Evolutionary conservation across 2,329 filamentous ascomycete species (phyloP).

Genomic region (Drechslerella coelobrocha): DNA sequence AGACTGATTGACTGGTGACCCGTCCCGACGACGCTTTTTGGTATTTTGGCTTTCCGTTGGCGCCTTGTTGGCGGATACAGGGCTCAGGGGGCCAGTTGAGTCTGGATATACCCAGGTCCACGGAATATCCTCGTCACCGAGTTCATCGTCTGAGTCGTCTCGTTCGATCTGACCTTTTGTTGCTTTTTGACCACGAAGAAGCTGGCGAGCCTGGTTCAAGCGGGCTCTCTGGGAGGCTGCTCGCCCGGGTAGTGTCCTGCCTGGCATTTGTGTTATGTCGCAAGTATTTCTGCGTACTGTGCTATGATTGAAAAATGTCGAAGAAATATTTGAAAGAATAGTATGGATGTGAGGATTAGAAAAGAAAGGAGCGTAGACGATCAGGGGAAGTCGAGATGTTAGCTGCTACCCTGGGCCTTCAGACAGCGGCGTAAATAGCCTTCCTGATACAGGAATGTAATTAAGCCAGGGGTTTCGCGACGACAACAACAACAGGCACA

Average conservation of each 20-base stretch:
- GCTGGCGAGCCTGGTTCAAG: constrained; percentile 61
- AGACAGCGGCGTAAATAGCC: constrained; percentile 37
- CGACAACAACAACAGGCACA: constrained; percentile 25
- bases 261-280: constrained; percentile 25
- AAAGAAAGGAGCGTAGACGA: not conserved
- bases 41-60: constrained; percentile 31
- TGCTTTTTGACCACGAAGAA: constrained; percentile 58
- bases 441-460: constrained; percentile 43
- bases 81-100: constrained; percentile 18
- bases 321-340: not conserved
- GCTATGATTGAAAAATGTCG: not conserved
- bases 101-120: constrained; percentile 79
- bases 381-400: not conserved
- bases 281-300: not conserved
- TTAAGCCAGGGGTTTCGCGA: constrained; percentile 25
- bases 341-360: not conserved
- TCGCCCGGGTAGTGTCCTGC: constrained; percentile 29
- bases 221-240: constrained; percentile 57
- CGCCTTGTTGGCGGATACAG: constrained; percentile 29
- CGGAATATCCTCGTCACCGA: constrained; percentile 72
- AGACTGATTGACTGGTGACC: constrained; percentile 49
- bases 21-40: constrained; percentile 47
- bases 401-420: not conserved
- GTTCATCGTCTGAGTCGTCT: constrained; percentile 88
- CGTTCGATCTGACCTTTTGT: constrained; percentile 68